Evolutionary conservation across 768 basidiomycete species (phyloP).

Genomic region (Termitomyces sp.): DNA sequence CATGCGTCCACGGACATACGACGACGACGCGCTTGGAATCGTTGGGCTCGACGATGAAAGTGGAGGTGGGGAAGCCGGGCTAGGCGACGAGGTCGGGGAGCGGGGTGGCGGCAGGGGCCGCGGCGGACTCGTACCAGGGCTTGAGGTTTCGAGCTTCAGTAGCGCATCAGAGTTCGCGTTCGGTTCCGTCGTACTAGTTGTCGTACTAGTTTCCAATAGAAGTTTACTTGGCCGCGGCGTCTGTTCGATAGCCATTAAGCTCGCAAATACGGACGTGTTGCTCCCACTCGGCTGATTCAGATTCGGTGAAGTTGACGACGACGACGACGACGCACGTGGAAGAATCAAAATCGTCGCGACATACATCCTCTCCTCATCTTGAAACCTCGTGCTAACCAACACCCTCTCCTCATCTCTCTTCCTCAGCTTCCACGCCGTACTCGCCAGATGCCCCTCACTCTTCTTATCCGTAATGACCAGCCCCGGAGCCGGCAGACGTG

Average conservation of each 20-base stretch:
- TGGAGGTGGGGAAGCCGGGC: conserved; percentile 21
- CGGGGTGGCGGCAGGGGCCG: not conserved
- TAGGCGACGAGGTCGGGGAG: conserved; percentile 11
- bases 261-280: not conserved
- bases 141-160: not conserved
- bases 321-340: conserved; percentile 19
- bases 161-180: not conserved
- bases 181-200: not conserved
- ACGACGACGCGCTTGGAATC: conserved; percentile 5
- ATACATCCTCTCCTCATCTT: conserved; percentile 45
- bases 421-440: conserved; percentile 54
- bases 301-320: conserved; percentile 6
- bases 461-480: conserved; percentile 52
- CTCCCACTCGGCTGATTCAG: not conserved
- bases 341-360: conserved; percentile 44
- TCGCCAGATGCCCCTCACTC: conserved; percentile 35
- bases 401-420: conserved; percentile 53
- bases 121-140: not conserved
- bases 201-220: conserved; percentile 14
- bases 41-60: conserved; percentile 22
- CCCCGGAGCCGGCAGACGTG: conserved; percentile 62
- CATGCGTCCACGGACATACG: conserved; percentile 28
- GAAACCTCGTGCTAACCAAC: conserved; percentile 51
- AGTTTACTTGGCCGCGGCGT: conserved; percentile 36
- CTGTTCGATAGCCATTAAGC: conserved; percentile 21